These are phyloP conservation scores for Phytophthora rubi DNA, from an alignment of 352 stramenopile species.

Conservation along the genomic window DNA sequence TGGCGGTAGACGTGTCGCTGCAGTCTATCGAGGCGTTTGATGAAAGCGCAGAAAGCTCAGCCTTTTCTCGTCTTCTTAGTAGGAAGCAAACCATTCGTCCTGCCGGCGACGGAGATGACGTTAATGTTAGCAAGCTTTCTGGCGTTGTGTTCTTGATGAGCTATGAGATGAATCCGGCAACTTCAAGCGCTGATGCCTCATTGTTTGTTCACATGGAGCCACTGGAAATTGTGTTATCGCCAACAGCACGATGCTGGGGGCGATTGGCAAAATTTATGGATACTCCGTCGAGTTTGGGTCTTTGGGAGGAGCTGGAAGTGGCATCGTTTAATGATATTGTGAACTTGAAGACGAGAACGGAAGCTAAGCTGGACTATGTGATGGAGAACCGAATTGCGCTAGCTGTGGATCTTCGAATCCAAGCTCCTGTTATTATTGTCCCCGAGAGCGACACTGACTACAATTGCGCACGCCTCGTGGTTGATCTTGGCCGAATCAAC, in stretches of 20 bases:
- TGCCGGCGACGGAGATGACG: conserved; percentile 54
- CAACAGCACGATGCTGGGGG: conserved; percentile 84
- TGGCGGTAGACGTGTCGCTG: conserved; percentile 85
- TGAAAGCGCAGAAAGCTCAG: conserved; percentile 84
- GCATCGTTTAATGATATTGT: conserved; percentile 91
- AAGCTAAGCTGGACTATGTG: conserved; percentile 90
- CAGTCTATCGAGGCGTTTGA: conserved; percentile 89
- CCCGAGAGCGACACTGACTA: conserved; percentile 83
- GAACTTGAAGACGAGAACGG: conserved; percentile 87
- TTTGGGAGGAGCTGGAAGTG: conserved; percentile 90
- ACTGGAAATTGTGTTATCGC: conserved; percentile 87
- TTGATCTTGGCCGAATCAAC: conserved; percentile 86
- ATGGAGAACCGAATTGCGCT: conserved; percentile 88
- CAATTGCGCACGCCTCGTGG: conserved; percentile 76
- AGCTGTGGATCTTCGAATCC: conserved; percentile 82
- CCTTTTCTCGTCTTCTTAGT: conserved; percentile 82
- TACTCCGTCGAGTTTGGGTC: conserved; percentile 74
- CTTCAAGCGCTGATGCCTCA: conserved; percentile 70
- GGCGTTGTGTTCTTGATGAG: conserved; percentile 85
- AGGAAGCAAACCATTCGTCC: conserved; percentile 61
- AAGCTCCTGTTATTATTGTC: conserved; percentile 87
- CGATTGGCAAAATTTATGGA: conserved; percentile 77
- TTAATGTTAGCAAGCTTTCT: conserved; percentile 69
- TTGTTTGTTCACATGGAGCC: conserved; percentile 88
- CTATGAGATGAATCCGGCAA: conserved; percentile 79